These are phyloP conservation scores for Cystobasidium slooffiae DNA, from an alignment of 1,284 basidiomycete species.

Conservation along the genomic window DNA sequence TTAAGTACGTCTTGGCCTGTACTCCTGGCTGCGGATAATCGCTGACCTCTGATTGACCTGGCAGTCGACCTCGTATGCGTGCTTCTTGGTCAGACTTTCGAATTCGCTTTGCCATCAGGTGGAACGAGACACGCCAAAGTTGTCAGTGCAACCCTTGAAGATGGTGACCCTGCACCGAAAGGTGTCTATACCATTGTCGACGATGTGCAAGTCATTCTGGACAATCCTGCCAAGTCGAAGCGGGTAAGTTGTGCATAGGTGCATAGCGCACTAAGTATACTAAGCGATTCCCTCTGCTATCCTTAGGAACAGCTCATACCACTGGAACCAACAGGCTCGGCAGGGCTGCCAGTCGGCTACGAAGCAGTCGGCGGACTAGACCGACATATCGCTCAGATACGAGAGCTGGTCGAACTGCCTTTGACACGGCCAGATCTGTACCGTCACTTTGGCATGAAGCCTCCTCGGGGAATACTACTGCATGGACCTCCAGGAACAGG, in stretches of 20 bases:
- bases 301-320: constrained; percentile 32
- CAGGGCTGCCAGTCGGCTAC: constrained; percentile 56
- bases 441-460: constrained; percentile 72
- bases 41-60: background rate
- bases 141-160: constrained; percentile 6
- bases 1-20: background rate
- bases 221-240: constrained; percentile 16
- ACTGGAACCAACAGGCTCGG: constrained; percentile 16
- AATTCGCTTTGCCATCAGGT: background rate
- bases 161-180: constrained; percentile 25
- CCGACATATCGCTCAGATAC: constrained; percentile 84
- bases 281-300: background rate
- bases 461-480: constrained; percentile 70
- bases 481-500: constrained; percentile 94
- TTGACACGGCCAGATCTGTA: constrained; percentile 88
- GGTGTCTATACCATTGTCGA: constrained; percentile 25
- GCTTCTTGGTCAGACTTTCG: constrained; percentile 31
- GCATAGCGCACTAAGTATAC: background rate
- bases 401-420: constrained; percentile 93
- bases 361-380: constrained; percentile 84
- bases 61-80: constrained; percentile 31
- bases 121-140: constrained; percentile 6
- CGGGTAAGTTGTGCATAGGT: constrained; percentile 2
- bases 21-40: background rate
- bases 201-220: constrained; percentile 19